Conservation (phyloP, 2,329 filamentous ascomycete genomes). For the Fusarium phyllophilum region DNA sequence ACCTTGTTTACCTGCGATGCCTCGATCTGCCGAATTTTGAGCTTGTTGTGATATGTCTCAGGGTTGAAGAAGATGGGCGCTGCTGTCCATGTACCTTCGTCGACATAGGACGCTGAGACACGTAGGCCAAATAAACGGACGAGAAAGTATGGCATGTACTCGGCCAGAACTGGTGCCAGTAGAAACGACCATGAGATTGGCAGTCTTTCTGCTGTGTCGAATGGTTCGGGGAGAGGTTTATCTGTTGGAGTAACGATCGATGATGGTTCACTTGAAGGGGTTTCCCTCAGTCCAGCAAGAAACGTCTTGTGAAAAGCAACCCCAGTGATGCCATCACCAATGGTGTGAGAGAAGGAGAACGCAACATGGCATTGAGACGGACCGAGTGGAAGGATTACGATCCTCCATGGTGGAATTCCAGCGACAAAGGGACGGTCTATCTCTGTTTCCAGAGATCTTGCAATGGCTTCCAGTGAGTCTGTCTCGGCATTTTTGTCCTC, state of each 20-base stretch:
- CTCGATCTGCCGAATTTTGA: slow-evolving; percentile 30
- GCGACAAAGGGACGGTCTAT: slow-evolving; percentile 31
- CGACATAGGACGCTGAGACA: slow-evolving; percentile 7
- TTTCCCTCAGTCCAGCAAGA: slow-evolving; percentile 14
- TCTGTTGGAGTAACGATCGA: slow-evolving; percentile 1
- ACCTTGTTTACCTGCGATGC: slow-evolving; percentile 13
- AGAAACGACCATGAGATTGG: slow-evolving; percentile 41
- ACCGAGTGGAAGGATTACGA: slow-evolving; percentile 28
- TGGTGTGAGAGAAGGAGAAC: slow-evolving; percentile 39
- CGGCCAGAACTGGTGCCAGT: slow-evolving; percentile 27
- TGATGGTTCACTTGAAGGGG: neutral
- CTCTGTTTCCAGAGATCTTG: slow-evolving; percentile 13
- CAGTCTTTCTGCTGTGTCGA: slow-evolving; percentile 39
- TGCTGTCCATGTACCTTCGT: slow-evolving; percentile 37
- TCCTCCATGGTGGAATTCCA: slow-evolving; percentile 38
- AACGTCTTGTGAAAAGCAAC: slow-evolving; percentile 39
- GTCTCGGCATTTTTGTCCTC: neutral
- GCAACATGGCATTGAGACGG: slow-evolving; percentile 27
- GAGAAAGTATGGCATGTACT: slow-evolving; percentile 29
- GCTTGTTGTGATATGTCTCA: slow-evolving; percentile 16
- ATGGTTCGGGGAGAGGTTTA: slow-evolving; percentile 21
- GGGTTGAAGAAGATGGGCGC: slow-evolving; percentile 23
- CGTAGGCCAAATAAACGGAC: slow-evolving; percentile 27
- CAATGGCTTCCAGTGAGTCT: slow-evolving; percentile 8
- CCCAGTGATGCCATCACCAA: slow-evolving; percentile 39